phyloP scores from a whole-genome alignment of 305 asterid genomes.

The Fraxinus greggii region DNA sequence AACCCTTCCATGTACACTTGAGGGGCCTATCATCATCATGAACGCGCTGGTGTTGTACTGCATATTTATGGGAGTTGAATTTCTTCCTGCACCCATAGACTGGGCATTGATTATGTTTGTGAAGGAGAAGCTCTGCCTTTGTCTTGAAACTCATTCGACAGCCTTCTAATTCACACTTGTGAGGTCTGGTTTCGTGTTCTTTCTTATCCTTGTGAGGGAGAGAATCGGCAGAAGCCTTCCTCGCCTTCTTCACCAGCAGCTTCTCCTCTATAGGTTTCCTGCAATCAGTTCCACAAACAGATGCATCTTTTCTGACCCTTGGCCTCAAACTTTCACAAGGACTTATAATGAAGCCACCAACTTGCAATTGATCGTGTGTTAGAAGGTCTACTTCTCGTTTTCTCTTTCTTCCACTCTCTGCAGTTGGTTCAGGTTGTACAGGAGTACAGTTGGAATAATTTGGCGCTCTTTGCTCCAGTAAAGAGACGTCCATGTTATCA shows the following conservation, averaged over 20 bases:
- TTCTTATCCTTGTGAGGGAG: slow-evolving; percentile 29
- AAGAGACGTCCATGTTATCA: slow-evolving; percentile 19
- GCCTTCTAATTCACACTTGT: slow-evolving; percentile 59
- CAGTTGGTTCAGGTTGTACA: slow-evolving; percentile 13
- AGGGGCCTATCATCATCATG: slow-evolving; percentile 80
- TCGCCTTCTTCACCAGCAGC: slow-evolving; percentile 26
- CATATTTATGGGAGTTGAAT: slow-evolving; percentile 75
- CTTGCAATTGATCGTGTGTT: slow-evolving; percentile 29
- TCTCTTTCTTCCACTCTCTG: slow-evolving; percentile 47
- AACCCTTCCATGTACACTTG: slow-evolving; percentile 82
- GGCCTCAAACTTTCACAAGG: slow-evolving; percentile 96
- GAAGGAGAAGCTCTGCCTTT: slow-evolving; percentile 61
- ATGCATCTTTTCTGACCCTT: slow-evolving; percentile 39
- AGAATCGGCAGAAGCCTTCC: slow-evolving; percentile 29
- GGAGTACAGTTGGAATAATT: slow-evolving; percentile 23
- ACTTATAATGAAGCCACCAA: slow-evolving; percentile 54
- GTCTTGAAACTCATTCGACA: slow-evolving; percentile 72
- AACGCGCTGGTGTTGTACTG: slow-evolving; percentile 69
- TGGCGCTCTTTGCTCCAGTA: slow-evolving; percentile 23
- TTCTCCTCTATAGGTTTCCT: slow-evolving; percentile 27
- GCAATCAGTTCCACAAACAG: slow-evolving; percentile 20
- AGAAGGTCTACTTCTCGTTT: slow-evolving; percentile 46
- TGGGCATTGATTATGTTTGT: slow-evolving; percentile 65
- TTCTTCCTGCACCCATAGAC: slow-evolving; percentile 73
- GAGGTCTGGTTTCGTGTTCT: slow-evolving; percentile 35